Evolutionary conservation across 148 eudicot genomes (phyloP).

Genomic region (Fagopyrum homotropicum): DNA sequence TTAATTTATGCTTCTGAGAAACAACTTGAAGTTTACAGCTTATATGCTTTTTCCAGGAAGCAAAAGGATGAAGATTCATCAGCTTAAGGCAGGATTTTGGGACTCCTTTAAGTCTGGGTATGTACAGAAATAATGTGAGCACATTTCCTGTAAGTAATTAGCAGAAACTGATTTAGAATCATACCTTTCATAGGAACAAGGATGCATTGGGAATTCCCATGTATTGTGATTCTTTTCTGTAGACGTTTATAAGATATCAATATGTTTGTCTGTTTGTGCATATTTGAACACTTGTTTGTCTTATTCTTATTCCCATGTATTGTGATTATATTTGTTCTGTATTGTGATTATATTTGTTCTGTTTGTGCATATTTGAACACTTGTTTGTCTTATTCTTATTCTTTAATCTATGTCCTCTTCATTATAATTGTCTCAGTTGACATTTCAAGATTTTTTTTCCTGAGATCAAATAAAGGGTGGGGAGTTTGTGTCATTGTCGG

Average conservation of each 20-base stretch:
- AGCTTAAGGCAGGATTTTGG: constrained; percentile 69
- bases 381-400: background rate
- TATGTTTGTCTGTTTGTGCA: background rate
- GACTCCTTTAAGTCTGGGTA: constrained; percentile 93
- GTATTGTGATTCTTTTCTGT: background rate
- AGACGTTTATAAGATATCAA: background rate
- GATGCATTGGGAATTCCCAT: background rate
- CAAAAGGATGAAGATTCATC: constrained; percentile 37
- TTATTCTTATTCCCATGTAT: background rate
- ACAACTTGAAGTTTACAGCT: background rate
- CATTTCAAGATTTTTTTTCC: background rate
- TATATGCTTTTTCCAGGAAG: constrained; percentile 39
- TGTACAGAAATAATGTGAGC: constrained; percentile 11
- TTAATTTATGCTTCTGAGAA: background rate
- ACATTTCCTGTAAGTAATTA: too few relatives aligned
- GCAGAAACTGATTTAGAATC: background rate
- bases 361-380: background rate
- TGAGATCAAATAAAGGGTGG: background rate
- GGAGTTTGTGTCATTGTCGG: background rate
- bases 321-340: background rate
- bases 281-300: background rate
- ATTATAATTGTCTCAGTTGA: background rate
- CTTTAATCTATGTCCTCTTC: background rate
- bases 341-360: background rate
- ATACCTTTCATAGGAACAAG: background rate